Evolutionary conservation across 2,329 filamentous ascomycete species (phyloP).

Genomic region (Epichloe typhina): DNA sequence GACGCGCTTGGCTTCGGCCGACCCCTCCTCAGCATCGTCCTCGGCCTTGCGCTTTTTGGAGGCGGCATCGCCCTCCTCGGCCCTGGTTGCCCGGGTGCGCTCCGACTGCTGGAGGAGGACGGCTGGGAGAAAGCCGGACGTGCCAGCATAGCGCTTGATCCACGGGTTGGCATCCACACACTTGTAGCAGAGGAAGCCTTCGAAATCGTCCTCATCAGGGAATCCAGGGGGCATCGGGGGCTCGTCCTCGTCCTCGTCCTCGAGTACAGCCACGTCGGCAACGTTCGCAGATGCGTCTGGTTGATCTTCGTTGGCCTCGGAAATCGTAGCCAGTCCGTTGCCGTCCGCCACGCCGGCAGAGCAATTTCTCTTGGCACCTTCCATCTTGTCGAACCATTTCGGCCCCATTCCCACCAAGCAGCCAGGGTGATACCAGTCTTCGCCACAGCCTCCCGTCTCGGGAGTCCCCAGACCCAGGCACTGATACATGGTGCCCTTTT

Average conservation of each 20-base stretch:
- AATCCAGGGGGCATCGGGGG: slow-evolving; percentile 71
- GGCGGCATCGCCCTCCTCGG: slow-evolving; percentile 3
- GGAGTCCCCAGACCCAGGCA: slow-evolving; percentile 73
- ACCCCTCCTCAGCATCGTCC: slow-evolving; percentile 28
- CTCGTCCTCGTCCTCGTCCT: slow-evolving; percentile 34
- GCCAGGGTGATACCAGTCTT: slow-evolving; percentile 96
- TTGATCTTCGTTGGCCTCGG: slow-evolving; percentile 31
- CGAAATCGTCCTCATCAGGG: slow-evolving; percentile 78
- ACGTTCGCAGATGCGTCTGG: slow-evolving; percentile 10
- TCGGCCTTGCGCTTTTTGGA: slow-evolving; percentile 57
- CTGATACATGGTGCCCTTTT: slow-evolving; percentile 97
- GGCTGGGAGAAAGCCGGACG: slow-evolving; percentile 64
- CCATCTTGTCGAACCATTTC: slow-evolving; percentile 51
- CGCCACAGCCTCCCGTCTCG: slow-evolving; percentile 79
- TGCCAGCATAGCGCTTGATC: slow-evolving; percentile 79
- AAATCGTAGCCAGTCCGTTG: slow-evolving; percentile 31
- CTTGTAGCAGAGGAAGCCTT: slow-evolving; percentile 85
- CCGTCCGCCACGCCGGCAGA: slow-evolving; percentile 7
- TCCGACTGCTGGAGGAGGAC: slow-evolving; percentile 36
- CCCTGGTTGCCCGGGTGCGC: neutral
- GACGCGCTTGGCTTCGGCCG: slow-evolving; percentile 35
- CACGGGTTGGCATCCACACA: slow-evolving; percentile 80
- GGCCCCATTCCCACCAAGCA: slow-evolving; percentile 74
- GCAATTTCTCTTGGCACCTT: slow-evolving; percentile 21
- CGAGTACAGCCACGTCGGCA: slow-evolving; percentile 19